These are phyloP conservation scores for Hymenoscyphus linearis DNA, from an alignment of 2,329 filamentous ascomycete species.

Conservation along the genomic window DNA sequence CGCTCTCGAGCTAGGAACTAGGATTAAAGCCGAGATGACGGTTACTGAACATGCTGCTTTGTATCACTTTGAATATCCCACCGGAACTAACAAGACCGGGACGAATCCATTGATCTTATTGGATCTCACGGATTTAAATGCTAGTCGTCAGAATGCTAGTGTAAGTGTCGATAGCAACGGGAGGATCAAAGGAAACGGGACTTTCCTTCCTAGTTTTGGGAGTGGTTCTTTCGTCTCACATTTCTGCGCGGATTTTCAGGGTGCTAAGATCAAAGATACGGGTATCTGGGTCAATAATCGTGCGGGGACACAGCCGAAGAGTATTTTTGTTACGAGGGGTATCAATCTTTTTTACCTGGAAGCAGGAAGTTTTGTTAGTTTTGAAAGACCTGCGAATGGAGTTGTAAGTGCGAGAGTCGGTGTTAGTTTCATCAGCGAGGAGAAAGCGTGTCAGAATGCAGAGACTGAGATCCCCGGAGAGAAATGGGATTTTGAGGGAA, in stretches of 20 bases:
- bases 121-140: constrained; percentile 60
- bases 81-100: constrained; percentile 32
- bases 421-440: constrained; percentile 62
- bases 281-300: constrained; percentile 58
- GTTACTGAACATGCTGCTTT: constrained; percentile 57
- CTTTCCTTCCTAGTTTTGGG: constrained; percentile 61
- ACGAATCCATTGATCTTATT: constrained; percentile 53
- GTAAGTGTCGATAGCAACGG: constrained; percentile 53
- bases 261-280: constrained; percentile 50
- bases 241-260: constrained; percentile 65
- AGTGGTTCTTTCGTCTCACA: constrained; percentile 53
- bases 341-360: constrained; percentile 37
- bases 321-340: constrained; percentile 44
- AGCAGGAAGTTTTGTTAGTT: constrained; percentile 41
- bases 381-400: constrained; percentile 42
- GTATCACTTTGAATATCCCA: constrained; percentile 60
- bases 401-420: constrained; percentile 60
- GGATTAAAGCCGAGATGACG: constrained; percentile 62
- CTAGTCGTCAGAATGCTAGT: constrained; percentile 50
- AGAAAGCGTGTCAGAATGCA: constrained; percentile 62
- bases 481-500: constrained; percentile 55
- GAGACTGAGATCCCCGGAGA: constrained; percentile 57
- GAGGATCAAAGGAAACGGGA: constrained; percentile 55
- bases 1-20: constrained; percentile 50
- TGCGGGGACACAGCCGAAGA: constrained; percentile 43